Evolutionary conservation across 1,284 basidiomycete genomes (phyloP).

Genomic region (Ceratobasidium sp.): DNA sequence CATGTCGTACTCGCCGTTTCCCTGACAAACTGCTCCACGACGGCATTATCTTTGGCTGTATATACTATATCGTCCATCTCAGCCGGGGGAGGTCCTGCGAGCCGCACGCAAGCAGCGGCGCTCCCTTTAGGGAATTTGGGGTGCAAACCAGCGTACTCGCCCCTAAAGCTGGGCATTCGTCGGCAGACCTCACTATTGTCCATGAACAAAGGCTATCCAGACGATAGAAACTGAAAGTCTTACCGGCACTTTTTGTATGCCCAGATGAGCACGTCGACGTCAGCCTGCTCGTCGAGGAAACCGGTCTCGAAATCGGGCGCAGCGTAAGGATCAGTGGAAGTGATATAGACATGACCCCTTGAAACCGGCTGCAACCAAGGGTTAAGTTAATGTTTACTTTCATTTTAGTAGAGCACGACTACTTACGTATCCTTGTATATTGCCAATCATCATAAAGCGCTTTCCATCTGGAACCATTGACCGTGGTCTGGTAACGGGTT

Average conservation of each 20-base stretch:
- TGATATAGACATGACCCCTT: constrained; percentile 54
- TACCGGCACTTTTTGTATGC: constrained; percentile 68
- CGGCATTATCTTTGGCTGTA: constrained; percentile 68
- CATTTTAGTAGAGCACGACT: background rate
- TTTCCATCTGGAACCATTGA: constrained; percentile 12
- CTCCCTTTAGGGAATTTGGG: constrained; percentile 67
- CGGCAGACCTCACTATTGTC: constrained; percentile 66
- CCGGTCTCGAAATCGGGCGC: constrained; percentile 52
- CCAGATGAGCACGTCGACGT: constrained; percentile 68
- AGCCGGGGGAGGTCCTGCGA: constrained; percentile 60
- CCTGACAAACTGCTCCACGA: constrained; percentile 63
- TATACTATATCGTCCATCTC: constrained; percentile 67
- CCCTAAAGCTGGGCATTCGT: constrained; percentile 70
- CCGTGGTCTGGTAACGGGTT: constrained; percentile 57
- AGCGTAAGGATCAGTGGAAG: constrained; percentile 52
- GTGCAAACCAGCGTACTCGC: constrained; percentile 65
- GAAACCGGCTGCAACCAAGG: constrained; percentile 48
- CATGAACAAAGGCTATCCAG: background rate
- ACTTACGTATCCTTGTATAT: constrained; percentile 40
- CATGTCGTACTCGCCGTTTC: constrained; percentile 53
- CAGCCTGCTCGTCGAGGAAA: constrained; percentile 57
- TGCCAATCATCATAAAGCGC: constrained; percentile 35
- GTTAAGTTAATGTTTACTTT: background rate
- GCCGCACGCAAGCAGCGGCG: constrained; percentile 59
- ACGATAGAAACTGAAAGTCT: background rate